Evolutionary conservation across 2,329 filamentous ascomycete species (phyloP).

Genomic region (Xylariaceae sp.): DNA sequence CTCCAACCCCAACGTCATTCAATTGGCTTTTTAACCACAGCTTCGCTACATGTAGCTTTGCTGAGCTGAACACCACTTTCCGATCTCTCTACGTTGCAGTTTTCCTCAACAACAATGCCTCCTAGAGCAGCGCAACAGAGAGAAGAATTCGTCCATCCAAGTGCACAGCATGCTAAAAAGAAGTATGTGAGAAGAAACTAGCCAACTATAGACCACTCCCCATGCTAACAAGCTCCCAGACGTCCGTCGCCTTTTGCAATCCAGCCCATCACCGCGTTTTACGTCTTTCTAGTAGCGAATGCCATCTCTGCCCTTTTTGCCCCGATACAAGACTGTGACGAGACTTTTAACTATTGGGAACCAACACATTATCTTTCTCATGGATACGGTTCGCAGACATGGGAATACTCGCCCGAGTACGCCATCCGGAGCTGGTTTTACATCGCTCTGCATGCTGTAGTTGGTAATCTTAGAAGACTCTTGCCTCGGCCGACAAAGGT

Average conservation of each 20-base stretch:
- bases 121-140: constrained; percentile 17
- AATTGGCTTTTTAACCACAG: constrained; percentile 16
- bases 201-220: neutral
- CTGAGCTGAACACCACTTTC: neutral
- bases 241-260: constrained; percentile 62
- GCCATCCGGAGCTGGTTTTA: constrained; percentile 97
- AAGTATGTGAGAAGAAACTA: constrained; percentile 30
- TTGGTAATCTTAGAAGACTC: constrained; percentile 68
- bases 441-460: constrained; percentile 73
- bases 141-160: constrained; percentile 33
- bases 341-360: constrained; percentile 99
- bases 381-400: constrained; percentile 92
- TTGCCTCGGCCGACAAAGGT: constrained; percentile 65
- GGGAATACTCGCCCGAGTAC: constrained; percentile 96
- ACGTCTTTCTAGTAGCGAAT: constrained; percentile 75
- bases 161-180: constrained; percentile 37
- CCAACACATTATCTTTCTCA: constrained; percentile 92
- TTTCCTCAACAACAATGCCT: constrained; percentile 25
- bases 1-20: constrained; percentile 24
- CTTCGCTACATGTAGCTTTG: constrained; percentile 19
- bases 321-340: constrained; percentile 96
- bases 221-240: constrained; percentile 35
- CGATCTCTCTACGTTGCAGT: neutral
- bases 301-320: constrained; percentile 77
- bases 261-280: constrained; percentile 76